Evolutionary conservation across 257 asterid genomes (phyloP).

Genomic region (Ilex asprella): DNA sequence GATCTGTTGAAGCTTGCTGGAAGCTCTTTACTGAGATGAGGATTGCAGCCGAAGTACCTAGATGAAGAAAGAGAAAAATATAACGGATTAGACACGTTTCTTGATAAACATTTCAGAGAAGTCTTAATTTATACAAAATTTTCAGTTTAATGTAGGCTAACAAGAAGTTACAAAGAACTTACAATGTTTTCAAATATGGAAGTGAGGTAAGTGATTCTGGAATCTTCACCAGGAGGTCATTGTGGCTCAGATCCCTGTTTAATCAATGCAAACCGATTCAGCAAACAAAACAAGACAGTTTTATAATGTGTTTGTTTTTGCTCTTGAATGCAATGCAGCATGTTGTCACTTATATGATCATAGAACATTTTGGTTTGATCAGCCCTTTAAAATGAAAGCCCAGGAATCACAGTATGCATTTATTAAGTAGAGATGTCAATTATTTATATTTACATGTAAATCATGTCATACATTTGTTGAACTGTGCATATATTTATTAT

Average conservation of each 20-base stretch:
- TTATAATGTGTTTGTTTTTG: too few species aligned
- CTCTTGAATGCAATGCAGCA: too few species aligned
- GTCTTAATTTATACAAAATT: too few species aligned
- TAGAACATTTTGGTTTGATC: too few species aligned
- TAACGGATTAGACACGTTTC: slow-evolving; percentile 1
- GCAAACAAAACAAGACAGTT: too few species aligned
- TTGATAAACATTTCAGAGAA: neutral
- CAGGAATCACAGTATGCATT: too few species aligned
- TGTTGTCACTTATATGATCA: too few species aligned
- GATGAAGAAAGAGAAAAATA: slow-evolving; percentile 7
- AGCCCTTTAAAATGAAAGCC: too few species aligned
- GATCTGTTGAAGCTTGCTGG: slow-evolving; percentile 29
- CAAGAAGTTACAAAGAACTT: slow-evolving; percentile 17
- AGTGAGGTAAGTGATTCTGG: slow-evolving; percentile 27
- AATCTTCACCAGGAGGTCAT: slow-evolving; percentile 48
- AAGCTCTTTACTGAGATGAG: slow-evolving; percentile 23
- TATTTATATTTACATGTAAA: too few species aligned
- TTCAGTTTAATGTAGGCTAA: neutral
- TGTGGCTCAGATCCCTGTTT: slow-evolving; percentile 61
- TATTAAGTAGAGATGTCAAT: too few species aligned
- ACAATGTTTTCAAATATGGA: slow-evolving; percentile 38
- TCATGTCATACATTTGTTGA: too few species aligned
- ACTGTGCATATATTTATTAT: too few species aligned
- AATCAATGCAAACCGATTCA: neutral
- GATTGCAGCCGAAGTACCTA: slow-evolving; percentile 59